Base-by-base conservation (phyloP, 306 rosid species). In the Cucurbita maxima region DNA sequence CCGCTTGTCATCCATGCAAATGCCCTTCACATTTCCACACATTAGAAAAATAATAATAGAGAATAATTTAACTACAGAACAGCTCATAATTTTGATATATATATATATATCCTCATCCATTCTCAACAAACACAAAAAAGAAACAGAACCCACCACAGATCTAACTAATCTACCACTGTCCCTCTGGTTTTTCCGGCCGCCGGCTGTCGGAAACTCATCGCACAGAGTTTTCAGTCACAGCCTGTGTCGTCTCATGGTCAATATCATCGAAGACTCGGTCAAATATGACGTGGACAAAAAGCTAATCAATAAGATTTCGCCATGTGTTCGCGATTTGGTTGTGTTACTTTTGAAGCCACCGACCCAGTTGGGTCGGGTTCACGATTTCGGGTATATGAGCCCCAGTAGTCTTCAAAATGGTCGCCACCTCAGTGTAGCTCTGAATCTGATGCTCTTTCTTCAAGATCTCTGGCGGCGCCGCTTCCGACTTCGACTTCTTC, bases 291-390 rank as follows among this genome's bases (percentile, higher is more conserved):
- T 50, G 57, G 56, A 68, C 12, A 22, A 22, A 13, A 13, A 10
- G 19, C 58, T 68, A 7, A 25, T 15, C 74, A 50, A 30, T 50
- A 5, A 58, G 44, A 30, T 70, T 53, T 48, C 15, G 74, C 74
- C 74, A 69, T 12, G 22, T 69, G 54, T 18, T 0, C 50, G 9
- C 34, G 51, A 22, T 25, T 6, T 63, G 0, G 45, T 14, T 62
- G 15, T 9, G 56, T 76, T 58, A 85, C 88, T 78, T 87, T 73
- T 73, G 82, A 78, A 88, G 83, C 95, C 96, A 92, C 44, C 77
- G 81, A 41, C 79, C 84, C 63, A 92, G 87, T 40, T 92, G 89
- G 7, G 90, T 82, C 51, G 96, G 97, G 78, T 92, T 89, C 68
- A 92, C 88, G 55, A 92, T 70, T 0, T 87, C 90, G 4, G 84